phyloP scores from a whole-genome alignment of 1,139 yeast genomes.

The Sugiyamaella japonica region DNA sequence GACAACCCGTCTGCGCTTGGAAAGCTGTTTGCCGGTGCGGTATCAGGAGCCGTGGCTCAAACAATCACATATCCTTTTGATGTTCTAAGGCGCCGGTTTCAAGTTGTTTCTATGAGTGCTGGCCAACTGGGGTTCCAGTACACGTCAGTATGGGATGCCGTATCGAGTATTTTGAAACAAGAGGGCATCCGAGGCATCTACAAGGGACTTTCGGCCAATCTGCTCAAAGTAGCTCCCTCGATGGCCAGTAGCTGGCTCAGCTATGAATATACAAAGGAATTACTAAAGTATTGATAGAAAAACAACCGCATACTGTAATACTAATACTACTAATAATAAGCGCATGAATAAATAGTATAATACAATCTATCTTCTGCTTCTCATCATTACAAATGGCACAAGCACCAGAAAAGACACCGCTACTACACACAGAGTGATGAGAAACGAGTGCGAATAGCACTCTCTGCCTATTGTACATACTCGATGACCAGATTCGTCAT shows the following conservation, averaged over 20 bases:
- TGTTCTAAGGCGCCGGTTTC: constrained; percentile 82
- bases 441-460: constrained; percentile 31
- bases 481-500: constrained; percentile 28
- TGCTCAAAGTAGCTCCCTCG: constrained; percentile 87
- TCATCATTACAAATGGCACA: constrained; percentile 6
- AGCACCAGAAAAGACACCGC: constrained; percentile 4
- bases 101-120: constrained; percentile 78
- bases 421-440: constrained; percentile 29
- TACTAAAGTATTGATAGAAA: constrained; percentile 10
- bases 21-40: constrained; percentile 78
- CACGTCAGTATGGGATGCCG: constrained; percentile 68
- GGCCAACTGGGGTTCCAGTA: constrained; percentile 77
- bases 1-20: constrained; percentile 46
- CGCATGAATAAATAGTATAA: constrained; percentile 1
- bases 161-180: constrained; percentile 59
- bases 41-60: constrained; percentile 84
- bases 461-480: constrained; percentile 28
- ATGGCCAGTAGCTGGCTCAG: constrained; percentile 95
- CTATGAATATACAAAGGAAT: constrained; percentile 64
- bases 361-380: constrained; percentile 6
- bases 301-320: background rate
- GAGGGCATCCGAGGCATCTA: constrained; percentile 85
- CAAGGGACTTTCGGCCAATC: constrained; percentile 84
- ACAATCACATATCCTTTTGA: constrained; percentile 88
- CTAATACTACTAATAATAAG: too few relatives aligned